phyloP scores from a whole-genome alignment of 2,329 filamentous ascomycete genomes.

The Cordyceps javanica region DNA sequence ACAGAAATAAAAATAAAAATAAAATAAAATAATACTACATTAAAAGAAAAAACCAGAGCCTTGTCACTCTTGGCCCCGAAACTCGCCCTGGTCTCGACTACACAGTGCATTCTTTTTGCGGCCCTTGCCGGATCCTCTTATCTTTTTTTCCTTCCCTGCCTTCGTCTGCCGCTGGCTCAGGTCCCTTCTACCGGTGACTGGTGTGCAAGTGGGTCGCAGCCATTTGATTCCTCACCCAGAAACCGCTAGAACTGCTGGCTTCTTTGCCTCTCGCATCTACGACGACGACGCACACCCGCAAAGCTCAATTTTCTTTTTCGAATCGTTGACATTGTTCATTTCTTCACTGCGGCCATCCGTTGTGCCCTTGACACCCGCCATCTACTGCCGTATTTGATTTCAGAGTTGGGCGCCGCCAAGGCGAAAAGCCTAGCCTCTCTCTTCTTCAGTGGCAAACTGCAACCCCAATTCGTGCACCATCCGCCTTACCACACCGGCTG shows the following conservation, averaged over 20 bases:
- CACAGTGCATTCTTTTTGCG: slow-evolving; percentile 1
- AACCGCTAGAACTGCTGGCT: not conserved
- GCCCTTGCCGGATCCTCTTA: not conserved
- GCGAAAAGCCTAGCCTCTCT: not conserved
- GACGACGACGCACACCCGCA: not conserved
- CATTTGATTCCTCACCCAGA: slow-evolving; percentile 6
- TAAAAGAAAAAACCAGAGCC: not conserved
- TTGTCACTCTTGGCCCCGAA: not conserved
- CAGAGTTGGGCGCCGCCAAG: slow-evolving; percentile 8
- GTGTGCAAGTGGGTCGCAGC: not conserved
- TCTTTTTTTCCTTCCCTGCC: not conserved
- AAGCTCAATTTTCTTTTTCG: not conserved
- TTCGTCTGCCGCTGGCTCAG: not conserved
- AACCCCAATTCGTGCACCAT: not conserved
- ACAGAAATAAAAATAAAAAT: too few species aligned
- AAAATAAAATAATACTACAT: too few species aligned
- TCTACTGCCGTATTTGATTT: not conserved
- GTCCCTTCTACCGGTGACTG: slow-evolving; percentile 1
- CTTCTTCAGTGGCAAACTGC: not conserved
- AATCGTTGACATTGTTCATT: not conserved
- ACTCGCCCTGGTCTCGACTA: not conserved
- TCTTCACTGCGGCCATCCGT: not conserved
- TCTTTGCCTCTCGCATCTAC: slow-evolving; percentile 12
- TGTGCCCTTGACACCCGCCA: not conserved
- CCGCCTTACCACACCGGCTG: not conserved